phyloP scores from a whole-genome alignment of 176 grass and related monocot species.

The Thinopyrum elongatum region DNA sequence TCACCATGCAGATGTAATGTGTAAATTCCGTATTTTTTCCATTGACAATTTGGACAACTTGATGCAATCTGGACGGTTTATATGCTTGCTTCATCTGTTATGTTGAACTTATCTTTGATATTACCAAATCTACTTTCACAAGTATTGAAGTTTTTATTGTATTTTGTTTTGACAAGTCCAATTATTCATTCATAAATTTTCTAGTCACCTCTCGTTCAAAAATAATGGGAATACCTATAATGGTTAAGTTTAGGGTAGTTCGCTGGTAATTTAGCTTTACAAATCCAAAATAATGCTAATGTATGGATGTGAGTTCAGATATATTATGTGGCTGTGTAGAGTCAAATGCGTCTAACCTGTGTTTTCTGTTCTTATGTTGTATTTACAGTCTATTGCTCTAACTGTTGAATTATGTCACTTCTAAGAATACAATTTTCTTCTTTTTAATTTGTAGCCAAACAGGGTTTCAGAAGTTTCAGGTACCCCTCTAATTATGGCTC shows the following conservation, averaged over 20 bases:
- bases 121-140: neutral
- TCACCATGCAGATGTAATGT: conserved; percentile 37
- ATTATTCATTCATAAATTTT: conserved; percentile 4
- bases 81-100: neutral
- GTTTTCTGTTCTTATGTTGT: neutral
- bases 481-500: conserved; percentile 1
- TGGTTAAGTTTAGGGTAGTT: neutral
- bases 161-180: neutral
- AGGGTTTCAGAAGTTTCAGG: neutral
- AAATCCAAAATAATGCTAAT: neutral
- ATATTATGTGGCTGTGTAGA: neutral
- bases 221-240: neutral
- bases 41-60: neutral
- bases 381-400: neutral
- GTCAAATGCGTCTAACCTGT: neutral
- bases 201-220: neutral
- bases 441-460: conserved; percentile 16
- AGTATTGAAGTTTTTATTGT: neutral
- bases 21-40: conserved; percentile 3
- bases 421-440: neutral
- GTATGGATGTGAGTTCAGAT: neutral
- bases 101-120: neutral
- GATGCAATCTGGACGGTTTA: neutral
- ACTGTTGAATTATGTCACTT: neutral
- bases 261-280: neutral